Evolutionary conservation across 768 basidiomycete genomes (phyloP).

Genomic region (Krasilnikovozyma curviuscula): DNA sequence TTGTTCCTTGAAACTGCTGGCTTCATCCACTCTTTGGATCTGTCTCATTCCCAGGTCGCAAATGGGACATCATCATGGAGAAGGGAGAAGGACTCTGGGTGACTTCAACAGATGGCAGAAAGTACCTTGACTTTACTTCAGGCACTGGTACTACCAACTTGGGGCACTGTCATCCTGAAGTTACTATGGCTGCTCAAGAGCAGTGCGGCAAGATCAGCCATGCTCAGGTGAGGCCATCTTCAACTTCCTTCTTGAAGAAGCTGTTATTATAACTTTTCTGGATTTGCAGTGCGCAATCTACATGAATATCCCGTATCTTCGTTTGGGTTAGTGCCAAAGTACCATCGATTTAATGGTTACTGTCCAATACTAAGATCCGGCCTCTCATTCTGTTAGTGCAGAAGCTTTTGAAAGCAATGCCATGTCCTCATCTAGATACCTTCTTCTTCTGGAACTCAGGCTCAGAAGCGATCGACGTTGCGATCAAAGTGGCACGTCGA

Average conservation of each 20-base stretch:
- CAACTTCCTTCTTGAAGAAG: not conserved
- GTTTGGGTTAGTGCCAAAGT: conserved; percentile 36
- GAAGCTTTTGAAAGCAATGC: conserved; percentile 70
- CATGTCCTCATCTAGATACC: conserved; percentile 69
- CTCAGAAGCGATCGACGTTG: conserved; percentile 75
- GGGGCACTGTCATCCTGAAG: conserved; percentile 70
- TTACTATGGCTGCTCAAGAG: conserved; percentile 71
- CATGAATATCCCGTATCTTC: conserved; percentile 66
- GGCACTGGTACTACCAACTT: conserved; percentile 33
- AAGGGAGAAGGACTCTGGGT: conserved; percentile 9
- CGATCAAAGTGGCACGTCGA: conserved; percentile 65
- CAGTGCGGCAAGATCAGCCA: conserved; percentile 37
- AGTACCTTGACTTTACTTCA: conserved; percentile 63
- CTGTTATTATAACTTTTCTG: not conserved
- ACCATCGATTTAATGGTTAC: too few species aligned
- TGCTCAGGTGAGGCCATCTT: conserved; percentile 11
- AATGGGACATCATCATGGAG: conserved; percentile 12
- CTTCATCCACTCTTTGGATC: too few species aligned
- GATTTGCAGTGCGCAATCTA: conserved; percentile 58
- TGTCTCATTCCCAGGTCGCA: too few species aligned
- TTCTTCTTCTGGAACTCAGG: conserved; percentile 98
- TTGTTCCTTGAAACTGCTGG: too few species aligned
- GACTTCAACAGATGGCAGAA: conserved; percentile 39
- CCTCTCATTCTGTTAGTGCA: conserved; percentile 34
- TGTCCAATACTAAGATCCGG: too few species aligned